Base-by-base conservation (phyloP, 805 yeast species). In the Barnettozyma populi region DNA sequence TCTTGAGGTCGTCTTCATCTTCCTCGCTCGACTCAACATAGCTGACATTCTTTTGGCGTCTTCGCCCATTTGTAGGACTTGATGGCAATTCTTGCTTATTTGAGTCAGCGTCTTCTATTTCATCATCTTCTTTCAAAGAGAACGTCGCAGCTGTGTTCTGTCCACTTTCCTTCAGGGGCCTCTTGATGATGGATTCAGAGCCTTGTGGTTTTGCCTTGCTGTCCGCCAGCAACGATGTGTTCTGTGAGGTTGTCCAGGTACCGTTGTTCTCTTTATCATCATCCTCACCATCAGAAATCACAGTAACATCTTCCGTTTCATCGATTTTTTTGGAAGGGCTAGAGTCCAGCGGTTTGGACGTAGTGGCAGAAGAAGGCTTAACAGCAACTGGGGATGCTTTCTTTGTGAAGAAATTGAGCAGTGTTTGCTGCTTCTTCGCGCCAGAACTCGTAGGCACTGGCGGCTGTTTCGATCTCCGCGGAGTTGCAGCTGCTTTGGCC, bases 1-100 rank as follows among this genome's bases (percentile, higher is more conserved):
- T 9, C 24, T 51, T 23, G 20, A 46, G n/a, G 13, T 48, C 48
- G 2, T 21, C 55, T 2, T 51, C 65, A 13, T 53, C 49, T 4
- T 45, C 72, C 35, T 66, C 73, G 38, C 66, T 62, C 13, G 61
- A 45, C 54, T 71, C 77, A 1, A 63, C 57, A 47, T 71, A 72
- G 41, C 58, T 64, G 5, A 70, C 51, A 20, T 51, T 65, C 49
- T 59, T 57, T 39, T 43, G 47, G 19, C 50, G 48, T 38, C 53
- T 37, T 46, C 57, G 53, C 6, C 52, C 29, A 19, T 25, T 37
- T 5, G 47, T 52, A 9, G 57, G 57, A 42, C 56, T 52, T 13
- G 57, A 54, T 19, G 40, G 52, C n/a, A 46, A 34, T 9, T 24
- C 43, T 29, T 35, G 23, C 20, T 21, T 23, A 14, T 21, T 37